phyloP scores from a whole-genome alignment of 208 protist genomes.

The Acanthamoeba castellanii region DNA sequence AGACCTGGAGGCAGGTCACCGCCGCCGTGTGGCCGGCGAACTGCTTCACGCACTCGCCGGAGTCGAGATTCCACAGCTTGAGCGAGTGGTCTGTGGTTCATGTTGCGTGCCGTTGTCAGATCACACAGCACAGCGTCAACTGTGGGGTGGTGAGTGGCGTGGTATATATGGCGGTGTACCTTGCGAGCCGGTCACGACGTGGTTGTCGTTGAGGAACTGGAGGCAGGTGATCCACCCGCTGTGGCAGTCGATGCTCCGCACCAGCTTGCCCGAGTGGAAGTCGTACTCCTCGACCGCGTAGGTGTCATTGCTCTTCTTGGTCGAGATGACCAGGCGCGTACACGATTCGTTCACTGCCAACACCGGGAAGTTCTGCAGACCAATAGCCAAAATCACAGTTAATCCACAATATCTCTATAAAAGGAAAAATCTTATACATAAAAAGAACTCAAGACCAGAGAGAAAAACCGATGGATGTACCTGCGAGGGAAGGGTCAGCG shows the following conservation, averaged over 20 bases:
- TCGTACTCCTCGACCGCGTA: constrained; percentile 39
- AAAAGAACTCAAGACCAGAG: background rate
- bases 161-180: too few species aligned
- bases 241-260: constrained; percentile 24
- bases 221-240: constrained; percentile 37
- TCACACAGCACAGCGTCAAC: background rate
- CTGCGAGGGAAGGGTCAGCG: constrained; percentile 28
- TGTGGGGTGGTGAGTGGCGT: too few species aligned
- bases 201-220: constrained; percentile 15
- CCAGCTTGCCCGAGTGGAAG: constrained; percentile 6
- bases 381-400: background rate
- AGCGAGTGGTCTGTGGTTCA: constrained; percentile 37
- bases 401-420: background rate
- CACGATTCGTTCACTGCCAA: background rate
- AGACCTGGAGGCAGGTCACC: background rate
- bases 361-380: constrained; percentile 42
- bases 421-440: background rate
- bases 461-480: background rate
- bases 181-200: constrained; percentile 1
- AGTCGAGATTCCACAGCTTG: constrained; percentile 18
- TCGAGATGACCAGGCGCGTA: constrained; percentile 36
- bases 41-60: constrained; percentile 4
- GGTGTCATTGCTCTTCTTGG: background rate
- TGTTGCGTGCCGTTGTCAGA: too few species aligned
- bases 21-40: background rate